phyloP scores from a whole-genome alignment of 495 filamentous ascomycete genomes.

The Usnea hakonensis region DNA sequence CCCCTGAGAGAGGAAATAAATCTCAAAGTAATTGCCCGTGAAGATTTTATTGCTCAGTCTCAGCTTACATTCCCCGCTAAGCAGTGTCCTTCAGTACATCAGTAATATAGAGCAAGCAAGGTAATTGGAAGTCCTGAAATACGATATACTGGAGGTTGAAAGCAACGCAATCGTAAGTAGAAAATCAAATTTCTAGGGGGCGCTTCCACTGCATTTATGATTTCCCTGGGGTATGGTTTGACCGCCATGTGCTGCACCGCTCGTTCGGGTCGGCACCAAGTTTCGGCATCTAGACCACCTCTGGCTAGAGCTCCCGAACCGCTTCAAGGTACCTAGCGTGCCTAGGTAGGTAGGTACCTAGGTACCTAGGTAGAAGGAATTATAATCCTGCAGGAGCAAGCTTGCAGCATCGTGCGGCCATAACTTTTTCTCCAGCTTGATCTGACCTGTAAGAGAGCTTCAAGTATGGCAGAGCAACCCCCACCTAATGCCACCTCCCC shows the following conservation, averaged over 20 bases:
- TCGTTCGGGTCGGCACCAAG: not conserved
- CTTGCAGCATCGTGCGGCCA: too few species aligned
- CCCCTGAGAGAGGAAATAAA: not conserved
- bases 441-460: not conserved
- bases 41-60: too few species aligned
- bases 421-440: not conserved
- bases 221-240: too few species aligned
- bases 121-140: too few species aligned
- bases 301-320: conserved; percentile 10
- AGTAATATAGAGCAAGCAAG: too few species aligned
- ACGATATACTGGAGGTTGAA: too few species aligned
- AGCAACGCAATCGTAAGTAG: not conserved
- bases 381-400: not conserved
- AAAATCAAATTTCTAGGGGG: not conserved
- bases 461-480: conserved; percentile 17
- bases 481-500: conserved; percentile 20
- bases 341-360: not conserved
- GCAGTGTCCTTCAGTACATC: too few species aligned
- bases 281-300: conserved; percentile 7
- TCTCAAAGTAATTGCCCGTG: too few species aligned
- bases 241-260: not conserved
- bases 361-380: too few species aligned
- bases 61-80: too few species aligned
- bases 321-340: not conserved
- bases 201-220: not conserved